Evolutionary conservation across 352 stramenopile genomes (phyloP), one percentile per base, ranked within the genome.

Genomic region (Pythium vanterpoolii): DNA sequence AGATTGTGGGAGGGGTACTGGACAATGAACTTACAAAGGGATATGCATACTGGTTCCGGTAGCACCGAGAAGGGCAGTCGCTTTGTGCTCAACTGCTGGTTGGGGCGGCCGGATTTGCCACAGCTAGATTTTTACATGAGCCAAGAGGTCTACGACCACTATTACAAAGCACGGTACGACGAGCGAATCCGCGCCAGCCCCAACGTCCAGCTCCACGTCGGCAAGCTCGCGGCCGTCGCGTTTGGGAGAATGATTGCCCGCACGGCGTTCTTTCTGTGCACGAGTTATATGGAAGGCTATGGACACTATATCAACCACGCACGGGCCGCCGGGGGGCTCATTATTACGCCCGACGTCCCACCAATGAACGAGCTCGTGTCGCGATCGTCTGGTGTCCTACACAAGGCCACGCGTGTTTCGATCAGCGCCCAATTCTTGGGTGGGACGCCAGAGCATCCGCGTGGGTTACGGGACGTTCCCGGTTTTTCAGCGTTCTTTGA

Each of bases 281-380:
- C 80, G 26, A 90, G 80, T 49, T 23, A 65, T 23, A 66, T 76
- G 49, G 80, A 90, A 59, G 77, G 80, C 6, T 90, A 83, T 43
- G 80, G 79, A 10, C 79, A 86, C 65, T 89, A 89, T 57, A 86
- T 86, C 55, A 89, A 89, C 64, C 79, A 89, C 26, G 79, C 76
- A 19, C 72, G 76, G 9, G 73, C 76, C 11, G 68, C 66, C 9
- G 67, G 73, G 10, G 76, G 56, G 0, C 56, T 86, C 13, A 78
- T 89, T 21, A 24, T 89, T 16, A 71, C 76, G 7, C 81, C 79
- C 0, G 69, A 86, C 43, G 53, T 80, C n/a, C 72, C 76, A 14
- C 76, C 79, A 0, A 89, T 89, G 79, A 89, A 83, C 56, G 77
- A 90, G 59, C 68, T 88, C 18, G 45, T 89, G n/a, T 77, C 72